Base-by-base conservation (phyloP, 306 rosid species). In the Elaeagnus macrophylla region DNA sequence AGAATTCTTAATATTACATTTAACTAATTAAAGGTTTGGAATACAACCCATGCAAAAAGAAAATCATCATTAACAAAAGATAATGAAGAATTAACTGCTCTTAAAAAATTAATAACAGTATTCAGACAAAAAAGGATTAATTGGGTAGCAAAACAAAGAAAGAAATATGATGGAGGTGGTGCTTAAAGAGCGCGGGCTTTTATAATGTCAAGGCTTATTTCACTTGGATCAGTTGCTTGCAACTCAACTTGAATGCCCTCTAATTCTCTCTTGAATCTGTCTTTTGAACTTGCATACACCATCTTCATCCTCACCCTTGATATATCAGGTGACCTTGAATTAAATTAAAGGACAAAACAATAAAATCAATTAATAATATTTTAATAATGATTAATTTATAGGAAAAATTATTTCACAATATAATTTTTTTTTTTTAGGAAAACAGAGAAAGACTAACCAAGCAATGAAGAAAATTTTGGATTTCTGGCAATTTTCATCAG, bases 401-500 rank as follows among this genome's bases (percentile, higher is more conserved):
- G n/a, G n/a, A n/a, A n/a, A n/a, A n/a, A n/a, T n/a, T n/a, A n/a
- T n/a, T n/a, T n/a, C n/a, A n/a, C n/a, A n/a, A n/a, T n/a, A n/a
- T n/a, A n/a, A n/a, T n/a, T n/a, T n/a, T n/a, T n/a, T n/a, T n/a
- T n/a, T n/a, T n/a, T n/a, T n/a, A 25, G 5, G 32, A 25, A 25
- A 25, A 25, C 3, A 25, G 32, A 25, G n/a, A 25, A 25, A 19
- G 15, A 35, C 3, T 69, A 76, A 81, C 89, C 94, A 84, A 10
- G 89, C 86, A 37, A 81, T 77, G 81, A 84, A 84, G 79, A 76
- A 81, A 57, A 84, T 84, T 75, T 84, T 84, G 86, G 89, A 81
- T 56, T 81, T 84, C 72, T 81, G 81, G 79, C 79, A 72, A 5
- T 81, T 79, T 77, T 84, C 94, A 20, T 37, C 36, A 0, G 94